phyloP scores from a whole-genome alignment of 2,329 filamentous ascomycete species.

The Zymoseptoria ardabiliae region DNA sequence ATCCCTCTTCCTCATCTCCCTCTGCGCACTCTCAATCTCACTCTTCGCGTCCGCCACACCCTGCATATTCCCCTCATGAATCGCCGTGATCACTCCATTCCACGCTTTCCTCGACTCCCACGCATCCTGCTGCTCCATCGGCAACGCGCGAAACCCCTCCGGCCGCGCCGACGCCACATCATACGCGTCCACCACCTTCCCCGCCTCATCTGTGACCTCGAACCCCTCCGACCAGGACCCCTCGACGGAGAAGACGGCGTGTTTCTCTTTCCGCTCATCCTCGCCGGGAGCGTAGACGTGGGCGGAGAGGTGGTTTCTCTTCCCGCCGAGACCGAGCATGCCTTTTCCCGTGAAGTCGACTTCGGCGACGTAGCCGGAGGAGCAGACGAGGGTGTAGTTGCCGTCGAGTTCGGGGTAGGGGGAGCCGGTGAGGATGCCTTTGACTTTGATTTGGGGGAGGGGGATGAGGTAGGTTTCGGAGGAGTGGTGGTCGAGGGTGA shows the following conservation, averaged over 20 bases:
- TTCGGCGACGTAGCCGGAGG: constrained; percentile 35
- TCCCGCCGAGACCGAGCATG: constrained; percentile 32
- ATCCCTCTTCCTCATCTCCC: constrained; percentile 36
- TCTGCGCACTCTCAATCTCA: constrained; percentile 31
- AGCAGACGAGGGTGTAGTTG: constrained; percentile 35
- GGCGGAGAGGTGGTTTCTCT: constrained; percentile 38
- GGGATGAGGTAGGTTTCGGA: constrained; percentile 41
- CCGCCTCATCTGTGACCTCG: constrained; percentile 31
- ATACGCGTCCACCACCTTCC: constrained; percentile 32
- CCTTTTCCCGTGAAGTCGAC: constrained; percentile 40
- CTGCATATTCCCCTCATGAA: constrained; percentile 38
- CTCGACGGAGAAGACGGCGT: constrained; percentile 32
- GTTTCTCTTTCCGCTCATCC: constrained; percentile 18
- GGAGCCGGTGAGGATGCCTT: constrained; percentile 36
- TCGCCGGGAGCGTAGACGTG: constrained; percentile 28
- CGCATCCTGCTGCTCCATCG: constrained; percentile 35
- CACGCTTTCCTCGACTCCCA: constrained; percentile 42
- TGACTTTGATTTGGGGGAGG: constrained; percentile 40
- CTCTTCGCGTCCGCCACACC: constrained; percentile 27
- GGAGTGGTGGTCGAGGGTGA: constrained; percentile 37
- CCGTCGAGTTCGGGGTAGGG: constrained; percentile 40
- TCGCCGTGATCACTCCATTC: constrained; percentile 33
- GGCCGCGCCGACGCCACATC: constrained; percentile 20
- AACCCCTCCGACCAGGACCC: constrained; percentile 38
- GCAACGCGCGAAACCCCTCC: constrained; percentile 21